Evolutionary conservation across 2,329 filamentous ascomycete species (phyloP), one percentile per base, ranked within the genome.

Genomic region (Colletotrichum agaves): DNA sequence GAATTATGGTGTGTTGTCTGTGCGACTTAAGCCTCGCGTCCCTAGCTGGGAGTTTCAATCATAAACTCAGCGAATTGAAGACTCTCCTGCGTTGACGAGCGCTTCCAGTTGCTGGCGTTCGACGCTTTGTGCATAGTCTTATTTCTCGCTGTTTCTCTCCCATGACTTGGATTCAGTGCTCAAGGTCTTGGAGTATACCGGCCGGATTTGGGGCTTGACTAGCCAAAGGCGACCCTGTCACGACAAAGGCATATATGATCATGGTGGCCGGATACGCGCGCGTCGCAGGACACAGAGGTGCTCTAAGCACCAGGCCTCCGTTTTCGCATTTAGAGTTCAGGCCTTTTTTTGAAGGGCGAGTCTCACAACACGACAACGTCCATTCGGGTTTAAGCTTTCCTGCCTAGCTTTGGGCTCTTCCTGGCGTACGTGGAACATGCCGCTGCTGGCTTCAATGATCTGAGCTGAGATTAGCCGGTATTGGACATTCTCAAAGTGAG

Each of bases 11-110:
- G 44, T 61, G 37, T 61, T 37, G 62, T 61, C 55, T 23, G 62
- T 65, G 62, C 62, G 19, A 31, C 10, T 53, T 55, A 55, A 46
- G 62, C 56, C 62, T 61, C 56, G 39, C 35, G 37, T 44, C n/a
- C 27, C 31, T 19, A 59, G 55, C 61, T 19, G 43, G 17, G n/a
- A 55, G 56, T 65, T 61, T 55, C 39, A 46, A 43, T 59, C 46
- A n/a, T 13, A 19, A 61, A 41, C 33, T 61, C 46, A 21, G 58
- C 58, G 35, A 15, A 55, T 55, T 19, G n/a, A 52, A 60, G 27
- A 13, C 17, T 19, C 57, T 35, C 39, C 33, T 19, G 31, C 44
- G 15, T 27, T n/a, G 39, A 6, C 27, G 27, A 11, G 43, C 57
- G 43, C 44, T 50, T 60, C 57, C 33, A 50, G 31, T 50, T 59